Base-by-base conservation (phyloP, 805 yeast species). In the Teunomyces barrocoloradensis region DNA sequence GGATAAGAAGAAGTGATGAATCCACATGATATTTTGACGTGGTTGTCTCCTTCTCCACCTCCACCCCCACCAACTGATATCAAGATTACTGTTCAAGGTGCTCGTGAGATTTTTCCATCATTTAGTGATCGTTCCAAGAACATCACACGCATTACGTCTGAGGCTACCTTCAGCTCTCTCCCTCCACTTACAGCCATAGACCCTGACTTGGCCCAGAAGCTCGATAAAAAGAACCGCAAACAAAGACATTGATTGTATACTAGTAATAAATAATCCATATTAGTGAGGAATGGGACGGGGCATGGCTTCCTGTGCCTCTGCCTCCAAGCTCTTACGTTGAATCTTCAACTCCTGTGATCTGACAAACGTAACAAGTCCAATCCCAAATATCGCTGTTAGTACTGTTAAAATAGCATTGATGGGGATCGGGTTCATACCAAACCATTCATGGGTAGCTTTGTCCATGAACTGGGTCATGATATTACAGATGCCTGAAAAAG, bases 401-500 rank as follows among this genome's bases (percentile, higher is more conserved):
- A 60, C 47, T 1, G 88, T 73, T 49, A 92, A 71, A 0, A 74
- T 48, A 0, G 70, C 37, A 63, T 91, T 91, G 20, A 89, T 78
- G 0, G 97, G 97, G 2, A 74, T 75, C 17, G 98, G 97, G 63
- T 91, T 83, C 79, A 80, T 80, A 43, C 79, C 52, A 62, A 87
- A 86, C 5, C 71, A 65, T 29, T 75, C 73, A 61, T 89, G 96
- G 0, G 97, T 90, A 32, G 77, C 56, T 39, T 69, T 71, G 61
- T 91, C 97, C 59, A 92, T 65, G 2, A 70, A 66, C 18, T 85
- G 82, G 59, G 89, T 96, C 5, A 79, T 59, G 55, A 89, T 72
- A 64, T 90, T 91, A 64, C 85, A 80, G n/a, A 85, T 50, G 4
- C 97, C 97, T 12, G 96, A 81, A 50, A 87, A 71, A 48, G 90